Conservation (phyloP, 2,329 filamentous ascomycete genomes). For the Ophiosphaerella korrae region DNA sequence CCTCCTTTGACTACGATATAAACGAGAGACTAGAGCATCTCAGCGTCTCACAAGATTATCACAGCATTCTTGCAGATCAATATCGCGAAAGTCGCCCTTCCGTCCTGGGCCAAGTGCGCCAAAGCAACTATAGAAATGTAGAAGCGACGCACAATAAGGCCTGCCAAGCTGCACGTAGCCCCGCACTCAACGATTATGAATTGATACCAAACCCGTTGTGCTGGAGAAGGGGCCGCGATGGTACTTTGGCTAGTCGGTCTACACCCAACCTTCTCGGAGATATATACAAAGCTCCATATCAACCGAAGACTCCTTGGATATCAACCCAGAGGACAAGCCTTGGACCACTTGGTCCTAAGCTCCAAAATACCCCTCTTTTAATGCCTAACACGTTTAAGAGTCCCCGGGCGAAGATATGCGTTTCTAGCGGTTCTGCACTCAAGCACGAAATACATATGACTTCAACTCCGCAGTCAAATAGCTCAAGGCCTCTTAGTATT, state of each 20-base stretch:
- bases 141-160: no score
- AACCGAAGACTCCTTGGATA: constrained; percentile 18
- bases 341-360: no score
- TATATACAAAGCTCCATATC: constrained; percentile 12
- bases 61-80: constrained; percentile 30
- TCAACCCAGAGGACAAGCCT: not conserved
- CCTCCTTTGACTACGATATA: constrained; percentile 22
- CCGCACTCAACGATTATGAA: constrained; percentile 8
- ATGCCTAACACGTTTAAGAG: no score
- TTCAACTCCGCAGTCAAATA: no score
- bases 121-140: not conserved
- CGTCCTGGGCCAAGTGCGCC: not conserved
- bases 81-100: constrained; percentile 23
- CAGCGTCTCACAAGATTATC: constrained; percentile 40
- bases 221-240: constrained; percentile 22
- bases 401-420: no score
- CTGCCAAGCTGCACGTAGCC: not conserved
- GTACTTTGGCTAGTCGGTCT: constrained; percentile 2
- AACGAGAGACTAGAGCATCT: constrained; percentile 26
- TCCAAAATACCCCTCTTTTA: no score
- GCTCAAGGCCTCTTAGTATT: no score
- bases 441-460: no score
- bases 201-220: constrained; percentile 22
- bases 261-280: not conserved
- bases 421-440: no score